Evolutionary conservation across 1,284 basidiomycete genomes (phyloP).

Genomic region (Pisolithus thermaeus): DNA sequence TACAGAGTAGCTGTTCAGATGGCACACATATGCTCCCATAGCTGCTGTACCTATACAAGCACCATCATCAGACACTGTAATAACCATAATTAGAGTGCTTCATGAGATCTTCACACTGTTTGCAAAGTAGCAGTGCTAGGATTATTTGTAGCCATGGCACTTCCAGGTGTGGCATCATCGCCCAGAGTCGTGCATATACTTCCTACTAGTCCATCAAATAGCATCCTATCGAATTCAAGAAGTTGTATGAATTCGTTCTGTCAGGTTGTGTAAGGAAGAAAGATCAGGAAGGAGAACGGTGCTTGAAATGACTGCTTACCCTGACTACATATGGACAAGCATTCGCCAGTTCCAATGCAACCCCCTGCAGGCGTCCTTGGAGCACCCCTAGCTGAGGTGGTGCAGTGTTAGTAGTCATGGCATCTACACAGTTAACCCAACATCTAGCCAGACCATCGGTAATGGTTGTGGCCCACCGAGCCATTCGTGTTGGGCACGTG

Average conservation of each 20-base stretch:
- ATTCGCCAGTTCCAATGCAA: slow-evolving; percentile 32
- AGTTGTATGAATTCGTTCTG: slow-evolving; percentile 24
- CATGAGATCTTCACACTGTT: no score
- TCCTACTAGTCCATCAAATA: slow-evolving; percentile 20
- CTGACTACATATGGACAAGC: slow-evolving; percentile 37
- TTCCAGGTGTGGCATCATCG: background rate
- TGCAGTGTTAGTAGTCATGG: slow-evolving; percentile 14
- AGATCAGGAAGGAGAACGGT: slow-evolving; percentile 7
- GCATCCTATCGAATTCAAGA: slow-evolving; percentile 8
- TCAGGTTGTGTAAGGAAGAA: slow-evolving; percentile 1
- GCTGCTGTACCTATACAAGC: no score
- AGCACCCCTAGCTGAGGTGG: slow-evolving; percentile 20
- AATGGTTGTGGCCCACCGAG: slow-evolving; percentile 58
- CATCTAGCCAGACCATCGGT: slow-evolving; percentile 56
- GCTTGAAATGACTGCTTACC: slow-evolving; percentile 34
- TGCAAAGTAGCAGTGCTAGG: no score
- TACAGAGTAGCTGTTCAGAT: no score
- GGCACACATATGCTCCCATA: no score
- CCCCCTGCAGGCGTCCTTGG: slow-evolving; percentile 25
- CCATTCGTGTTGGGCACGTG: slow-evolving; percentile 51
- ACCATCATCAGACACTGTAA: no score
- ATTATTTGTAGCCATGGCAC: no score
- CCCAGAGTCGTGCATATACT: background rate
- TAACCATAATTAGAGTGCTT: no score
- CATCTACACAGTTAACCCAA: slow-evolving; percentile 46